Conservation (phyloP, 2,329 filamentous ascomycete species). For the Onygenales sp. region DNA sequence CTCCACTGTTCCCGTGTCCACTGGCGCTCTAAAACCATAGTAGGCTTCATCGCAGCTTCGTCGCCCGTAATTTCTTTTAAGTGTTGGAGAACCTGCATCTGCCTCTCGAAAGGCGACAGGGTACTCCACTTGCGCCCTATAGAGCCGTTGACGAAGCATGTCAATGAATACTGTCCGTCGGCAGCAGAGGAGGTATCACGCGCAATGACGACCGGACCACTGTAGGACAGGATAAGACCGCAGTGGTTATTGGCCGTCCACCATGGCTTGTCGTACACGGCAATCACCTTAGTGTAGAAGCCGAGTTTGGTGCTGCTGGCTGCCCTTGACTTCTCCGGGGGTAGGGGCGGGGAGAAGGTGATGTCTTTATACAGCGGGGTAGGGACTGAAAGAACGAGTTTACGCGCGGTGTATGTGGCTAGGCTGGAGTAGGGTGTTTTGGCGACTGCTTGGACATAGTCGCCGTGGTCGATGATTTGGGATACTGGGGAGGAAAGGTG, state of each 20-base stretch:
- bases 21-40: conserved; percentile 20
- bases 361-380: conserved; percentile 40
- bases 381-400: conserved; percentile 41
- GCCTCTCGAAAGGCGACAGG: conserved; percentile 13
- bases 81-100: conserved; percentile 22
- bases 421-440: neutral
- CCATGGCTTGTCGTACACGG: conserved; percentile 36
- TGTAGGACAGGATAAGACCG: conserved; percentile 29
- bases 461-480: conserved; percentile 3
- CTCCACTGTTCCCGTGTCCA: conserved; percentile 31
- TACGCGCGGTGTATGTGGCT: conserved; percentile 11
- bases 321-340: conserved; percentile 18
- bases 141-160: conserved; percentile 32
- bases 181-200: conserved; percentile 29
- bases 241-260: conserved; percentile 22
- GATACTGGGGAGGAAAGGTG: conserved; percentile 12
- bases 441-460: neutral
- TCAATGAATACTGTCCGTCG: conserved; percentile 22
- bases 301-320: conserved; percentile 23
- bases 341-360: conserved; percentile 35
- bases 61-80: conserved; percentile 20
- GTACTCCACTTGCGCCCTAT: conserved; percentile 26
- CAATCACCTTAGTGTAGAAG: conserved; percentile 28
- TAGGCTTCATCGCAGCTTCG: conserved; percentile 7
- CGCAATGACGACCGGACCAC: conserved; percentile 29